A percentile compares a stretch with the other conserved stretches of the same genome.
Conservation (phyloP, 1,284 basidiomycete species). For the Cutaneotrichosporon sp. region DNA sequence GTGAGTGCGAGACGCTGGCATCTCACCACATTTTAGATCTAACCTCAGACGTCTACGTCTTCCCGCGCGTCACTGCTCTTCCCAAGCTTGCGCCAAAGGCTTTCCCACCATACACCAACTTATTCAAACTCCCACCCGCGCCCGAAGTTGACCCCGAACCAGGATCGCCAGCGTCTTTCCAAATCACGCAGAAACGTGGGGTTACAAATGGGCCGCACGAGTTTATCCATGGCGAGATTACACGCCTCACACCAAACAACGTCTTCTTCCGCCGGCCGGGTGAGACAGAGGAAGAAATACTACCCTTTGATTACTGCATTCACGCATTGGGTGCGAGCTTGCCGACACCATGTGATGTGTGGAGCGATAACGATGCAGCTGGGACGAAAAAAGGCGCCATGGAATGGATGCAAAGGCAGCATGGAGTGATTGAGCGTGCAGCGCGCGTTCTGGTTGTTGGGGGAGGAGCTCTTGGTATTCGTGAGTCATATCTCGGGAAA, state of each 20-base stretch:
- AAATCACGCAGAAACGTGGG: conserved; percentile 8
- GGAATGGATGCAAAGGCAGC: conserved; percentile 33
- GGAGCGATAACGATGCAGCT: conserved; percentile 33
- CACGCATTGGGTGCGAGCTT: conserved; percentile 53
- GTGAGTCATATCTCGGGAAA: conserved; percentile 33
- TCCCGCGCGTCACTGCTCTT: conserved; percentile 55
- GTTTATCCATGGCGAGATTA: conserved; percentile 58
- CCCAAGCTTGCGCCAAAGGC: conserved; percentile 55
- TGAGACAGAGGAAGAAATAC: conserved; percentile 19
- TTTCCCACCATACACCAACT: conserved; percentile 65
- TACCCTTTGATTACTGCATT: conserved; percentile 54
- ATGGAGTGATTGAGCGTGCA: conserved; percentile 42
- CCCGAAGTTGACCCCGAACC: conserved; percentile 1
- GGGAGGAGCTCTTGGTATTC: conserved; percentile 57
- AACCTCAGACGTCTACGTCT: conserved; percentile 55
- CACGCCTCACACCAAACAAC: conserved; percentile 54
- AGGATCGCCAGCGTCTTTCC: conserved; percentile 12
- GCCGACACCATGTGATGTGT: conserved; percentile 51
- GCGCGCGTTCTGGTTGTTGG: conserved; percentile 54
- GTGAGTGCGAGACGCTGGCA: conserved; percentile 28
- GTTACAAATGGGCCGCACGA: conserved; percentile 27
- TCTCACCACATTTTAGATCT: not conserved
- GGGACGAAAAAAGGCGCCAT: conserved; percentile 45
- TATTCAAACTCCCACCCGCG: conserved; percentile 43
- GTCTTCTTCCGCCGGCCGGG: conserved; percentile 55